Percentiles rank a stretch among this genome's conserved stretches.
Evolutionary conservation across 2,329 filamentous ascomycete genomes (phyloP).

Genomic region (Fusarium succisae): DNA sequence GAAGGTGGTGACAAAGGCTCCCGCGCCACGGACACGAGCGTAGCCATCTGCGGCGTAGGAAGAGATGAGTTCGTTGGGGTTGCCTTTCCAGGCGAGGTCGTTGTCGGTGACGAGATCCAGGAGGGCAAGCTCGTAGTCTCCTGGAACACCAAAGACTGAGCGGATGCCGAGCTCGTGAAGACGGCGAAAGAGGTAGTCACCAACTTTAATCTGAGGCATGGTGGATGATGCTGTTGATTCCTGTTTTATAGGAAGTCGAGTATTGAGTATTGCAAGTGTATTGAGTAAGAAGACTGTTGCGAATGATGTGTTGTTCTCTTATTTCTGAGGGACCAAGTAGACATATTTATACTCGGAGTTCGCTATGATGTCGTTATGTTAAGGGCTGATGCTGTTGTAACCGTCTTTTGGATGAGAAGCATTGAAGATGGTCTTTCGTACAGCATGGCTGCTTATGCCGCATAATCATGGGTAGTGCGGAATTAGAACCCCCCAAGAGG

Average conservation of each 20-base stretch:
- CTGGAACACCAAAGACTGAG: neutral
- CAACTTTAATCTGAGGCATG: neutral
- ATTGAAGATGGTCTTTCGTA: neutral
- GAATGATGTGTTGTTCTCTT: neutral
- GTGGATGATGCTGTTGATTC: neutral
- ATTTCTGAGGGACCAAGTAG: neutral
- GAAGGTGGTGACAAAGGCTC: neutral
- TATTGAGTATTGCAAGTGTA: neutral
- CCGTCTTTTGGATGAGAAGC: neutral
- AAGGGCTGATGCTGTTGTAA: neutral
- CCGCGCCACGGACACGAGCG: neutral
- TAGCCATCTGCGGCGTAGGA: neutral
- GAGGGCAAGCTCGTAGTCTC: neutral
- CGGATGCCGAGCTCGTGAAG: neutral
- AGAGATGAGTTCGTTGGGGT: neutral
- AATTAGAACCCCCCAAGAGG: neutral
- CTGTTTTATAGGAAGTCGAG: neutral
- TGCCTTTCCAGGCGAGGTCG: neutral
- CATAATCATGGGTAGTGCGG: neutral
- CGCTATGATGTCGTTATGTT: neutral
- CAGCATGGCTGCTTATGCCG: neutral
- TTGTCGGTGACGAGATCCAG: neutral
- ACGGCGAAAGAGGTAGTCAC: conserved; percentile 6
- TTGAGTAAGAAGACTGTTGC: neutral
- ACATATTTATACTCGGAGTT: neutral